Conservation (phyloP, 345 rosid species). For the Eucalyptus regnans region DNA sequence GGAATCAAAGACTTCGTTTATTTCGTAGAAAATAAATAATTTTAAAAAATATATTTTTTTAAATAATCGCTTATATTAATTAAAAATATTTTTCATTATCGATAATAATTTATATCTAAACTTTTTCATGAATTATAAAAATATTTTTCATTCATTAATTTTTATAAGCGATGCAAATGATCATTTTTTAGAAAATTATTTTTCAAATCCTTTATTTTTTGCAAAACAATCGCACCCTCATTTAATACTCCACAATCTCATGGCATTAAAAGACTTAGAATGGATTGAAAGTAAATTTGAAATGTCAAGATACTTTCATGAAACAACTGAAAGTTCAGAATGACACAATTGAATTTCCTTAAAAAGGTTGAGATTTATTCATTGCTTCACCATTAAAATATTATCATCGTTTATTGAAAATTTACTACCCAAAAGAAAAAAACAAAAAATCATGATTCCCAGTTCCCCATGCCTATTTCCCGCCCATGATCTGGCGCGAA, state of each 20-base stretch:
- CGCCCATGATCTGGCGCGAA: neutral
- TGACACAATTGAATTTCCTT: neutral
- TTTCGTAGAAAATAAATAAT: too few species aligned
- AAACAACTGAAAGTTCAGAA: neutral
- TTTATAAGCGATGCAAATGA: accelerated
- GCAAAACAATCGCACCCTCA: neutral
- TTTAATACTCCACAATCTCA: neutral
- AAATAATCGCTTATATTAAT: too few species aligned
- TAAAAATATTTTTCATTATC: too few species aligned
- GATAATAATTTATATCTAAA: too few species aligned
- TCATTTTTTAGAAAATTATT: too few species aligned
- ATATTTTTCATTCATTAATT: too few species aligned
- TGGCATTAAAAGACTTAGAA: neutral
- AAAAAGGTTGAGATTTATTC: neutral
- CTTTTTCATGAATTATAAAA: accelerated
- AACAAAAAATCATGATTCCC: neutral
- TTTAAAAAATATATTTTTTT: accelerated
- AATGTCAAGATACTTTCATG: neutral
- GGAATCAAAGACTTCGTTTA: neutral
- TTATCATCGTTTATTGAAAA: neutral
- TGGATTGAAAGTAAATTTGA: neutral
- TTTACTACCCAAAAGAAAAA: neutral
- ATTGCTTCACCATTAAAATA: too few species aligned
- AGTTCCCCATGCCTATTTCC: neutral
- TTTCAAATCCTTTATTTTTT: too few species aligned